phyloP scores from a whole-genome alignment of 768 basidiomycete genomes.

The Tricholoma hemisulphureum region DNA sequence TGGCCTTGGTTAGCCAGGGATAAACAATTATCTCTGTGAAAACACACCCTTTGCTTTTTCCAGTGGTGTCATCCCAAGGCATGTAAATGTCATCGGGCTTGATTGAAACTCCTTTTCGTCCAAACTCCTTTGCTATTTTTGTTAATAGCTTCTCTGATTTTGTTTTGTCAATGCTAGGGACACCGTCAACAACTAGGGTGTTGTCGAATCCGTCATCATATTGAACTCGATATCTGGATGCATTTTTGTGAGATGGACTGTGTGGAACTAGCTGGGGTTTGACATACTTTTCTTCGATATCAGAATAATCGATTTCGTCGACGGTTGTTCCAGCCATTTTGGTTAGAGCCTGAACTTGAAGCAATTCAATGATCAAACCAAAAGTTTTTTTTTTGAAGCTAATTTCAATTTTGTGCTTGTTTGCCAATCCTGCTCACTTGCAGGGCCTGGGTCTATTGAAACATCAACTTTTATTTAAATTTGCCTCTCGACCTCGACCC shows the following conservation, averaged over 20 bases:
- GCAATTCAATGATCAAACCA: not conserved
- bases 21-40: not conserved
- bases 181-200: slow-evolving; percentile 87
- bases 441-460: not conserved
- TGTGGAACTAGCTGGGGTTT: not conserved
- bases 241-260: slow-evolving; percentile 3
- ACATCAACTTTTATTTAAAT: not conserved
- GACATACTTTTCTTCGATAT: slow-evolving; percentile 82
- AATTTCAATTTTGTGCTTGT: not conserved
- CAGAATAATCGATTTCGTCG: slow-evolving; percentile 80
- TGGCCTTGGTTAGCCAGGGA: slow-evolving; percentile 25
- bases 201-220: slow-evolving; percentile 88
- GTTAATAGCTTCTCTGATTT: slow-evolving; percentile 80
- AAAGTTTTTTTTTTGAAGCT: not conserved
- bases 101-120: slow-evolving; percentile 73
- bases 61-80: slow-evolving; percentile 81
- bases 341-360: no score
- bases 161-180: slow-evolving; percentile 84
- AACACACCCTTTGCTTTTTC: slow-evolving; percentile 89
- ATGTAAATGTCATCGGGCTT: slow-evolving; percentile 77
- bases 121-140: slow-evolving; percentile 82
- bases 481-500: not conserved
- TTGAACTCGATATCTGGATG: slow-evolving; percentile 75
- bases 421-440: not conserved
- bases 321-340: slow-evolving; percentile 52